Evolutionary conservation across 2,329 filamentous ascomycete species (phyloP), one percentile per base, ranked within the genome.

Genomic region (Trichophyton simii): DNA sequence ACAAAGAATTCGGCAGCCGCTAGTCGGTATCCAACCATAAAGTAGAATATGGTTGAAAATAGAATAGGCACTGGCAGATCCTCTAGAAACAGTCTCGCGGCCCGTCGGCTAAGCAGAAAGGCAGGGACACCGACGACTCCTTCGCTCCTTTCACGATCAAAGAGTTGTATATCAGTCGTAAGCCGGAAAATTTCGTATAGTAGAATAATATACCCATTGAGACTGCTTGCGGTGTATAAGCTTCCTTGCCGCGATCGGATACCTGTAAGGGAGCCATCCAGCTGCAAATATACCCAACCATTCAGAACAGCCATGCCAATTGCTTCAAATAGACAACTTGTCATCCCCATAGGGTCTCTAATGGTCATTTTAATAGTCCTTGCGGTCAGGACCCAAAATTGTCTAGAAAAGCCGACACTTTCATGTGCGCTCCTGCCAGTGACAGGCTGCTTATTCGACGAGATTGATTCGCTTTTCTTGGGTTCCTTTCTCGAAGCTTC

Each of bases 151-250:
- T 91, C 88, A 60, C 88, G 83, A 67, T 92, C 88, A 67, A 90
- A 92, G 0, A 87, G 79, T 28, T 83, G 82, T 13, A 91, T 88
- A 64, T 91, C 88, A 58, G 87, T 80, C 0, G 86, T 88, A 62
- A 91, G 75, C 3, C 88, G 83, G 67, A 89, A 91, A 0, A 83
- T 85, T 71, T 91, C 88, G 64, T 88, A 91, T 11, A 90, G 77
- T 9, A 91, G 77, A 58, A 90, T 85, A 2, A 91, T 78, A 68
- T 91, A 91, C 1, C 87, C 87, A 68, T 91, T 88, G 4, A 91
- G 77, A 3, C 83, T 86, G 5, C 86, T 80, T 0, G 86, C 83
- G 1, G 83, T 88, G 67, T 91, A 91, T 0, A 91, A 73, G 4
- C 85, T 86, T 57, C 87, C 88, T 70, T 91, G 76, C 1, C 87